These are phyloP conservation scores for Eutypella sp. DNA, from an alignment of 2,329 filamentous ascomycete genomes.

Conservation along the genomic window DNA sequence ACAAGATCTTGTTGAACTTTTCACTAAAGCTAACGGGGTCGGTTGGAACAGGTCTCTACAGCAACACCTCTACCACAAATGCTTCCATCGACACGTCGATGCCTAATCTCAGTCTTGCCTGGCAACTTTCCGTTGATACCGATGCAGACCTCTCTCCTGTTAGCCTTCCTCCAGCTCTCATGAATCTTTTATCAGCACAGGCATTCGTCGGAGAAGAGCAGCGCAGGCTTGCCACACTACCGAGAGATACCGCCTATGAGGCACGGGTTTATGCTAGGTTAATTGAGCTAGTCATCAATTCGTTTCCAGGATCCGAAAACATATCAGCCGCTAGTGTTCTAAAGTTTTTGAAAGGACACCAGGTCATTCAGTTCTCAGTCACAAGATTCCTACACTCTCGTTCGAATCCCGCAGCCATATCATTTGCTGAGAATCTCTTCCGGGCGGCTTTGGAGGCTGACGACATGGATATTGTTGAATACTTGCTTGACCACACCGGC, in stretches of 20 bases:
- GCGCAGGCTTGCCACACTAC: neutral
- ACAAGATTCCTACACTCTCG: neutral
- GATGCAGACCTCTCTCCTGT: neutral
- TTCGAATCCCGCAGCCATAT: slow-evolving; percentile 1
- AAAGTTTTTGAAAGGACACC: slow-evolving; percentile 2
- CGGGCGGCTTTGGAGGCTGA: slow-evolving; percentile 5
- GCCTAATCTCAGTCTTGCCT: too few relatives aligned
- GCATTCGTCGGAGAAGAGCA: slow-evolving; percentile 1
- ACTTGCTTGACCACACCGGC: slow-evolving; percentile 1
- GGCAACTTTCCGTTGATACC: slow-evolving; percentile 1
- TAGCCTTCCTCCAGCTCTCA: neutral
- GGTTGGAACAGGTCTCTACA: slow-evolving; percentile 5
- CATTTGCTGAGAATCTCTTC: slow-evolving; percentile 7
- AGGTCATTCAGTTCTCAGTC: neutral
- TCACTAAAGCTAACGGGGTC: neutral
- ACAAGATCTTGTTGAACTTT: neutral
- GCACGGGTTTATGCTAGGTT: slow-evolving; percentile 6
- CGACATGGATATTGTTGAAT: slow-evolving; percentile 10
- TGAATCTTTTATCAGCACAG: neutral
- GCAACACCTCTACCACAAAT: neutral
- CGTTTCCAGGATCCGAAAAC: neutral
- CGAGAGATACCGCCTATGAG: slow-evolving; percentile 1
- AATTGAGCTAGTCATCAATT: slow-evolving; percentile 3
- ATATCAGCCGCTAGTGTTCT: slow-evolving; percentile 3
- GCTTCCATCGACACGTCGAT: slow-evolving; percentile 2